phyloP scores from a whole-genome alignment of 352 stramenopile species.

The Poterioochromonas sp. region DNA sequence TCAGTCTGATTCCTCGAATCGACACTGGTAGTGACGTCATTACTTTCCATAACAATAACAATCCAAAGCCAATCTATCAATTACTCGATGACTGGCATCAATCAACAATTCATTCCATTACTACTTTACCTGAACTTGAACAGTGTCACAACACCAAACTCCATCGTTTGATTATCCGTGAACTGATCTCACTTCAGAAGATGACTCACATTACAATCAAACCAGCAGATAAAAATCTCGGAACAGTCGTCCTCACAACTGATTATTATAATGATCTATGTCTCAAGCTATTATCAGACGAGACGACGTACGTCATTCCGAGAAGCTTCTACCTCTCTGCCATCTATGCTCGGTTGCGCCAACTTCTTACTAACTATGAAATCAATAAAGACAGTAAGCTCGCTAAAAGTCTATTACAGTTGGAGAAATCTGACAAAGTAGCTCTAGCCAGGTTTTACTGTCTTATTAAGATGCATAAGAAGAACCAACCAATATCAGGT shows the following conservation, averaged over 20 bases:
- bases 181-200: no score
- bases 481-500: background rate
- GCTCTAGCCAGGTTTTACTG: background rate
- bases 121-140: no score
- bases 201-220: background rate
- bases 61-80: background rate
- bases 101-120: no score
- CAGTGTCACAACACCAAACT: no score
- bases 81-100: no score
- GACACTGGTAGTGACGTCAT: background rate
- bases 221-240: constrained; percentile 13
- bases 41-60: background rate
- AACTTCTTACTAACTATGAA: background rate
- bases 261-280: background rate
- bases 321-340: background rate
- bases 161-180: no score
- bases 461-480: constrained; percentile 16
- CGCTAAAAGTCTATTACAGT: background rate
- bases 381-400: background rate
- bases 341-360: background rate
- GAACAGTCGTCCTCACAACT: background rate
- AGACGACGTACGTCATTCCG: background rate
- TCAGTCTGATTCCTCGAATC: background rate
- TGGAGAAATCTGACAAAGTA: background rate
- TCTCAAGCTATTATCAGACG: background rate